Percentiles rank a stretch among this genome's conserved stretches.
Conservation (phyloP, 2,329 filamentous ascomycete species). For the Botrytis fabae region DNA sequence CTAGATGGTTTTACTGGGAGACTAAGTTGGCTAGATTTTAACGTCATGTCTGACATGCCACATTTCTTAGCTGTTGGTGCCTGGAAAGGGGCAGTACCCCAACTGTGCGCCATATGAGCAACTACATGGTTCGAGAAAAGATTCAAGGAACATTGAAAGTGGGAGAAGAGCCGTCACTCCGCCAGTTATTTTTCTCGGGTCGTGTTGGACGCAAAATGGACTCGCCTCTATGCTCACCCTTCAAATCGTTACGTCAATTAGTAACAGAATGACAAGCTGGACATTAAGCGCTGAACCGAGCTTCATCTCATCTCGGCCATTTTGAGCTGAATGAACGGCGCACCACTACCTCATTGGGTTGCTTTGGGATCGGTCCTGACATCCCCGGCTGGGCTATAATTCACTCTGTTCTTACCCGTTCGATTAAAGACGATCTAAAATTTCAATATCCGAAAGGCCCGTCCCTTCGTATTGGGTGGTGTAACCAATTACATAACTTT, state of each 20-base stretch:
- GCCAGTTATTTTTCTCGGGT: not conserved
- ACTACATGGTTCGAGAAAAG: not conserved
- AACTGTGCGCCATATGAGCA: not conserved
- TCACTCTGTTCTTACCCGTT: not conserved
- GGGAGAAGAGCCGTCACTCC: not conserved
- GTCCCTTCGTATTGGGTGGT: not conserved
- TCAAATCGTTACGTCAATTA: not conserved
- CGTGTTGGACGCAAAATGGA: not conserved
- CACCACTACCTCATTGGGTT: not conserved
- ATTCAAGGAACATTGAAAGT: not conserved
- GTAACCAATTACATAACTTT: not conserved
- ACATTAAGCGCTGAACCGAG: not conserved
- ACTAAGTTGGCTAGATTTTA: not conserved
- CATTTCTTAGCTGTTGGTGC: not conserved
- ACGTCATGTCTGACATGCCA: not conserved
- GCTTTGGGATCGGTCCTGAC: not conserved
- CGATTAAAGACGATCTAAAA: not conserved
- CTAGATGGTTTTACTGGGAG: not conserved
- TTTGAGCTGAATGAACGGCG: not conserved
- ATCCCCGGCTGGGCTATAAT: not conserved
- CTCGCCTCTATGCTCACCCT: too few species aligned
- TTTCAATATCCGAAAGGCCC: not conserved
- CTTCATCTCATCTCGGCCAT: not conserved
- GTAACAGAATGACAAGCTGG: not conserved
- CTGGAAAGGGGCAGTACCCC: not conserved